A percentile compares a stretch with the other conserved stretches of the same genome.
phyloP scores from a whole-genome alignment of 495 filamentous ascomycete genomes.

The Aspergillus bridgeri region DNA sequence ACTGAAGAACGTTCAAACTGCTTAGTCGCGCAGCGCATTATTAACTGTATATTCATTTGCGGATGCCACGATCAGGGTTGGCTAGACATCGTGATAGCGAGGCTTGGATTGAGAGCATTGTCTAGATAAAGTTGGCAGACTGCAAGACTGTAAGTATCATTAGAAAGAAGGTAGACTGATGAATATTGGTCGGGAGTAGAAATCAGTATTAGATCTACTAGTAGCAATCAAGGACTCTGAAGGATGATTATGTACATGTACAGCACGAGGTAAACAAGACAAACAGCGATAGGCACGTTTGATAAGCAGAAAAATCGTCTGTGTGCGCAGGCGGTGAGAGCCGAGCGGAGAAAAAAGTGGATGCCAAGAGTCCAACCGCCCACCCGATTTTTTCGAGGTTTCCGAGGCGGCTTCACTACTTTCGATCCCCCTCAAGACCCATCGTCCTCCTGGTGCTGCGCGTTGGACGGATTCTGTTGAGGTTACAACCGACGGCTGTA shows the following conservation, averaged over 20 bases:
- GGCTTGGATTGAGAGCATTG: background rate
- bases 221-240: background rate
- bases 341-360: slow-evolving; percentile 34
- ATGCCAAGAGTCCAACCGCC: slow-evolving; percentile 41
- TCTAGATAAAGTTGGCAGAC: background rate
- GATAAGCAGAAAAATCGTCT: slow-evolving; percentile 11
- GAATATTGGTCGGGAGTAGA: background rate
- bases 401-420: slow-evolving; percentile 19
- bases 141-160: background rate
- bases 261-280: background rate
- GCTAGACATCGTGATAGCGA: background rate
- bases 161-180: no score
- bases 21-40: no score
- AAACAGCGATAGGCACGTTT: background rate
- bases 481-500: slow-evolving; percentile 3
- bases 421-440: slow-evolving; percentile 14
- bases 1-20: background rate
- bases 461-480: slow-evolving; percentile 1
- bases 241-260: background rate
- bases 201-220: background rate
- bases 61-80: background rate
- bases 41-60: no score
- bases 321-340: slow-evolving; percentile 32
- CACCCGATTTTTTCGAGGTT: slow-evolving; percentile 40
- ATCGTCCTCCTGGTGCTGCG: slow-evolving; percentile 14